Conservation (phyloP, 441 rosid genomes). For the Macaranga tanarius region DNA sequence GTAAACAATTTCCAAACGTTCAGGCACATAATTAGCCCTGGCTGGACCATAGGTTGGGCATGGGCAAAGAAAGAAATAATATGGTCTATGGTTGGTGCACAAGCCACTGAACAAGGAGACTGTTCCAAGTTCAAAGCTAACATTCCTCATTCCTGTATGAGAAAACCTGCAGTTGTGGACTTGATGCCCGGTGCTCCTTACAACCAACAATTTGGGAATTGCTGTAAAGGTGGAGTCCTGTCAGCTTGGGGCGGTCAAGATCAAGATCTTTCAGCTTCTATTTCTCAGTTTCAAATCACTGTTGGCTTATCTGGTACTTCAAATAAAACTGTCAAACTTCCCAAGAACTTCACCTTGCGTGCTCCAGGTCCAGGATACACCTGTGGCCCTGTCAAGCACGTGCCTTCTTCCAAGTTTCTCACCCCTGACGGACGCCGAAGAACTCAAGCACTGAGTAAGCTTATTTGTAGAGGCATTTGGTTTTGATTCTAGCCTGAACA, state of each 20-base stretch:
- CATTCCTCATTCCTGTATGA: slow-evolving; percentile 83
- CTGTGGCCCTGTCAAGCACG: slow-evolving; percentile 77
- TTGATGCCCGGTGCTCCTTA: slow-evolving; percentile 70
- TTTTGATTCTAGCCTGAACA: background rate
- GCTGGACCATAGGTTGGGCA: slow-evolving; percentile 90
- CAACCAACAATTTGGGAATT: slow-evolving; percentile 70
- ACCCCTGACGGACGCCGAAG: slow-evolving; percentile 56
- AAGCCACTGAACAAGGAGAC: slow-evolving; percentile 92
- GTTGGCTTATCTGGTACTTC: slow-evolving; percentile 74
- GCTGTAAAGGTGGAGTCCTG: slow-evolving; percentile 87
- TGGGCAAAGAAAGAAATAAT: slow-evolving; percentile 89
- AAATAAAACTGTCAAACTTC: slow-evolving; percentile 78
- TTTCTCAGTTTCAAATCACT: slow-evolving; percentile 68
- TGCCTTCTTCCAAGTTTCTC: slow-evolving; percentile 59
- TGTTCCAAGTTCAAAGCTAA: slow-evolving; percentile 84
- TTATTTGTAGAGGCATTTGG: no score
- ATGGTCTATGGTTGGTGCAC: slow-evolving; percentile 79
- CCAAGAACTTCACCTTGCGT: slow-evolving; percentile 79
- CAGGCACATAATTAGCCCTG: slow-evolving; percentile 74
- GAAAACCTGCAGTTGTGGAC: slow-evolving; percentile 68
- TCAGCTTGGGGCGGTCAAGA: slow-evolving; percentile 82
- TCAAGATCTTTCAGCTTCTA: slow-evolving; percentile 63
- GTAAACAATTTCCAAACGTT: slow-evolving; percentile 72
- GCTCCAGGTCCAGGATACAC: slow-evolving; percentile 91
- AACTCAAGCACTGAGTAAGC: slow-evolving; percentile 72